These are phyloP conservation scores for Blakeslea trispora DNA, from an alignment of 371 early-diverging fungal genomes.

Conservation along the genomic window DNA sequence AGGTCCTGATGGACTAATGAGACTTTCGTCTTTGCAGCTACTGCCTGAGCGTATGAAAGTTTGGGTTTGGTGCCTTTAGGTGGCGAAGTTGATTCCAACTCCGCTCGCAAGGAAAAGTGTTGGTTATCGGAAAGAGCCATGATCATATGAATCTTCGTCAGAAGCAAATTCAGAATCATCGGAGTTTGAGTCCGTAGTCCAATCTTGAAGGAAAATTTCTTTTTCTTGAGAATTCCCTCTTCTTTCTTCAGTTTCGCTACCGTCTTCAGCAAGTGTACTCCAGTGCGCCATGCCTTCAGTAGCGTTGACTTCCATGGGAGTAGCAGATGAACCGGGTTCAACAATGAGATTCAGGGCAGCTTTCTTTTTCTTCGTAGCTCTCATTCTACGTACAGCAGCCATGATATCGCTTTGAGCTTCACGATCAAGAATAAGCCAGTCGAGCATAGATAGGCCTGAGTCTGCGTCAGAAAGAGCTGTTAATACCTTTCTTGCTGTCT, in stretches of 20 bases:
- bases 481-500: not conserved
- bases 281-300: not conserved
- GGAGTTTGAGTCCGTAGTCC: too few species aligned
- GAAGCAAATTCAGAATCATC: too few species aligned
- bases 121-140: too few species aligned
- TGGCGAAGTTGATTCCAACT: too few species aligned
- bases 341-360: not conserved
- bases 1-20: too few species aligned
- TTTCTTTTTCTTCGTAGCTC: not conserved
- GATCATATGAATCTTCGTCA: too few species aligned
- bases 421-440: not conserved
- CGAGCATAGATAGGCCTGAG: not conserved
- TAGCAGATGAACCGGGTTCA: not conserved
- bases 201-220: too few species aligned
- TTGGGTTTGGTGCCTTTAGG: too few species aligned
- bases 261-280: not conserved
- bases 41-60: too few species aligned
- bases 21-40: too few species aligned
- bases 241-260: not conserved
- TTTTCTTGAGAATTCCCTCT: too few species aligned
- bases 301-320: not conserved
- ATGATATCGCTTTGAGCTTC: not conserved
- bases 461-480: not conserved
- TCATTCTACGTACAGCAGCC: not conserved
- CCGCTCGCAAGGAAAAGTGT: too few species aligned